These are phyloP conservation scores for Corchorus capsularis DNA, from an alignment of 345 rosid genomes.

Conservation along the genomic window DNA sequence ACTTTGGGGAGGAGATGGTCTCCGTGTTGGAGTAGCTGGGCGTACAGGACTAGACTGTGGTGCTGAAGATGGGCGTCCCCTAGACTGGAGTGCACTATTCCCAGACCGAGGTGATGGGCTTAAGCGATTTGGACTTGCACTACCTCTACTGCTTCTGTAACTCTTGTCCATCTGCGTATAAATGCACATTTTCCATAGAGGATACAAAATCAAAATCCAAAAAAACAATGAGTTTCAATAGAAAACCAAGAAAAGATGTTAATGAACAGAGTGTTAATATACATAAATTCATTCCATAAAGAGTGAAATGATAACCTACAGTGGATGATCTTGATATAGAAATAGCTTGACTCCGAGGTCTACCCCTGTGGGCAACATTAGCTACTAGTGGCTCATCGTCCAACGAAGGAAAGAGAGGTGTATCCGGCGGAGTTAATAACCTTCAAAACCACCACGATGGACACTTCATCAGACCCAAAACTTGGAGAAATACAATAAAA, in stretches of 20 bases:
- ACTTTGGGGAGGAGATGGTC: conserved; percentile 77
- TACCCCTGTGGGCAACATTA: conserved; percentile 67
- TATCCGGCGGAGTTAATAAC: conserved; percentile 97
- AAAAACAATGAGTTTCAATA: background rate
- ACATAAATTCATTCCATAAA: conserved; percentile 16
- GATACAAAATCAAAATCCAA: background rate
- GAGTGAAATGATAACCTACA: conserved; percentile 44
- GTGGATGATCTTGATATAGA: conserved; percentile 94
- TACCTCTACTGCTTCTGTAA: conserved; percentile 84
- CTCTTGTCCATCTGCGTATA: conserved; percentile 87
- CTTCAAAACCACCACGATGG: conserved; percentile 48
- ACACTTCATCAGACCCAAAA: conserved; percentile 36
- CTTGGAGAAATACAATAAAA: background rate
- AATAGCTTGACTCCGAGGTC: conserved; percentile 86
- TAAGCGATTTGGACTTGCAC: conserved; percentile 93
- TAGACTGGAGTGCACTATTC: conserved; percentile 59
- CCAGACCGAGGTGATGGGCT: conserved; percentile 89
- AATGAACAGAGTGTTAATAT: background rate
- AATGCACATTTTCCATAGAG: conserved; percentile 6
- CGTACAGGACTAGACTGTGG: conserved; percentile 70
- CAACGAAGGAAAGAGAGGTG: conserved; percentile 93
- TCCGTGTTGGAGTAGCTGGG: conserved; percentile 63
- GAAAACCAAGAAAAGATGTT: background rate
- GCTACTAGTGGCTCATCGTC: conserved; percentile 74
- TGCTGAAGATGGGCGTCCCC: conserved; percentile 84